Evolutionary conservation across 495 filamentous ascomycete genomes (phyloP), one percentile per base, ranked within the genome.

Genomic region (Aspergillus cavernicola): DNA sequence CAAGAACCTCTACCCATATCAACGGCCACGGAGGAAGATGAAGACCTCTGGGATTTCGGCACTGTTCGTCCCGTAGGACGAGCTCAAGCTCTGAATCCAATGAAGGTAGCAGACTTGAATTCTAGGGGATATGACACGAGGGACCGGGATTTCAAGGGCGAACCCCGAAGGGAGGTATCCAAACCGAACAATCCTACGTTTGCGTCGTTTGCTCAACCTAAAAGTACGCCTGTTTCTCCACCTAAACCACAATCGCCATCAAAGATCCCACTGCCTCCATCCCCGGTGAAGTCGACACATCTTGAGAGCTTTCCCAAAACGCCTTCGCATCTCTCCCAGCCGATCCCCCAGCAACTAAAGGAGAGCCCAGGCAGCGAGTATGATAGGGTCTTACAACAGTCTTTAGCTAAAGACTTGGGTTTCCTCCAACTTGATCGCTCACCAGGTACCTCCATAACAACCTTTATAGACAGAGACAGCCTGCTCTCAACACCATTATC

Each of bases 1-100:
- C 67, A 70, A 38, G 76, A 81, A 10, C 67, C 75, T 7, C 44
- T 64, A 6, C 51, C 61, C 1, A 54, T 53, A 15, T 23, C 55
- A 26, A 26, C 53, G 23, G 48, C 53, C 15, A 42, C 53, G 0
- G 67, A 73, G 29, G 71, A 77, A 19, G 81, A 91, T 44, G 86
- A 91, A 58, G 89, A 96, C 65, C 82, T 96, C 53, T 97, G 92
- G 92, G 92, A 97, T 68, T 97, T 97, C 75, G 91, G 92, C 20
- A 97, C 92, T 2, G 86, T 96, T 41, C 78, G 89, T 37, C 83
- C 91, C 24, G 83, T 79, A 19, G 81, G 77, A 26, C 74, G 85
- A 62, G 76, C 72, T 20, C 57, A 58, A 7, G 83, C 70, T 10
- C 69, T 90, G 18, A 84, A 81, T 49, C 74, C 83, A 0, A 83